Percentiles rank a stretch among this genome's conserved stretches.
These are phyloP conservation scores for Fusarium incarnatum DNA, from an alignment of 2,329 filamentous ascomycete genomes.

Conservation along the genomic window DNA sequence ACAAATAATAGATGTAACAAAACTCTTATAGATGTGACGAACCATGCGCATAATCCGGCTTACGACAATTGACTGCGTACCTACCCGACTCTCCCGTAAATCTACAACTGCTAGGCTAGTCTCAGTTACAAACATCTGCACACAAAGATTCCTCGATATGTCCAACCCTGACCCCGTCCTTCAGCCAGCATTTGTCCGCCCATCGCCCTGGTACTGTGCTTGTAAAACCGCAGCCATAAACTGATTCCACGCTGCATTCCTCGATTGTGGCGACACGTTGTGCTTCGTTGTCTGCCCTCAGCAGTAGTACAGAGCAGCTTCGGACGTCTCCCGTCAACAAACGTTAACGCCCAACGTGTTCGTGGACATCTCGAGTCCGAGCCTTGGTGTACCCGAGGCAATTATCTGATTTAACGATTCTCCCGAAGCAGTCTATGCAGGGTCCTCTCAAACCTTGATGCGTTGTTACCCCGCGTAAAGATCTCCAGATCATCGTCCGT, in stretches of 20 bases:
- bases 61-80: constrained; percentile 17
- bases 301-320: constrained; percentile 20
- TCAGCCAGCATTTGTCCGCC: constrained; percentile 11
- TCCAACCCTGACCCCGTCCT: constrained; percentile 22
- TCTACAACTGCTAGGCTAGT: not conserved
- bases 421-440: constrained; percentile 3
- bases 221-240: not conserved
- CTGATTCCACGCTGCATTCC: constrained; percentile 3
- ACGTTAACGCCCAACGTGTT: constrained; percentile 32
- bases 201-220: constrained; percentile 9
- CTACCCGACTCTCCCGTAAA: constrained; percentile 16
- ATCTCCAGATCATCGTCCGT: constrained; percentile 36
- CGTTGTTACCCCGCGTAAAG: constrained; percentile 24
- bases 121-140: constrained; percentile 7
- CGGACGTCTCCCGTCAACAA: constrained; percentile 6
- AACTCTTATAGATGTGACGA: not conserved
- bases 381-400: constrained; percentile 4
- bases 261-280: constrained; percentile 30
- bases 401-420: constrained; percentile 20
- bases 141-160: constrained; percentile 18
- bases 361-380: constrained; percentile 4
- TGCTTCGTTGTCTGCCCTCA: not conserved
- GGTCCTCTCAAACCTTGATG: not conserved
- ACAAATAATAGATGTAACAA: not conserved
- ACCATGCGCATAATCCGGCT: constrained; percentile 7